Evolutionary conservation across 768 basidiomycete genomes (phyloP), one percentile per base, ranked within the genome.

Genomic region (Scleroderma bovista): DNA sequence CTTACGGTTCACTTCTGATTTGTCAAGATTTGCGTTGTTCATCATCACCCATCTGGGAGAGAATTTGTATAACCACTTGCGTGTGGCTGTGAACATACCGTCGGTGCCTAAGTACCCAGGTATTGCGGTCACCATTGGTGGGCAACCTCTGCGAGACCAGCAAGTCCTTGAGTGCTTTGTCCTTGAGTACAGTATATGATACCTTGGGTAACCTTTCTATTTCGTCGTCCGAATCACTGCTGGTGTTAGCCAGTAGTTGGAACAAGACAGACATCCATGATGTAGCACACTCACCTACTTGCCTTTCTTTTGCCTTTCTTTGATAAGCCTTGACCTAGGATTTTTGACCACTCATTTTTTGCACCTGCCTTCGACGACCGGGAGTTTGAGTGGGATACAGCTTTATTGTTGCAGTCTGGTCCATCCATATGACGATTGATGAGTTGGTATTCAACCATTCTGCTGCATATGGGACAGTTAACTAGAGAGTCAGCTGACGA

Each of bases 21-120:
- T 77, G 66, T 88, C 86, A 9, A 86, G 70, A 60, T 88, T 88
- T 24, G 84, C 79, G 52, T 88, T 88, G 56, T 75, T 82, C 37
- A 83, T 60, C 67, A 80, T 80, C 0, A 84, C 74, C 84, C 84
- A 88, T 54, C 86, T 87, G 16, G 24, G 17, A 5, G 42, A 26
- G 19, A 44, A 24, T 22, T 44, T 47, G n/a, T 55, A 32, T 32
- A 15, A 17, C 23, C 16, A 6, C 29, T 43, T 41, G 13, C 20
- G 6, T 15, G 2, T 6, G 6, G 19, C 23, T 19, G 2, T 19
- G 20, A n/a, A 58, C 68, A 6, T 59, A 84, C 85, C 74, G 74
- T 62, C 78, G 72, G 64, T 87, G 84, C 45, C 86, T 75, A 47
- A 74, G 72, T 52, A 79, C 72, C 61, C 79, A 73, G 26, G 64